Evolutionary conservation across 2,329 filamentous ascomycete genomes (phyloP), one percentile per base, ranked within the genome.

Genomic region (Ilyonectria destructans): DNA sequence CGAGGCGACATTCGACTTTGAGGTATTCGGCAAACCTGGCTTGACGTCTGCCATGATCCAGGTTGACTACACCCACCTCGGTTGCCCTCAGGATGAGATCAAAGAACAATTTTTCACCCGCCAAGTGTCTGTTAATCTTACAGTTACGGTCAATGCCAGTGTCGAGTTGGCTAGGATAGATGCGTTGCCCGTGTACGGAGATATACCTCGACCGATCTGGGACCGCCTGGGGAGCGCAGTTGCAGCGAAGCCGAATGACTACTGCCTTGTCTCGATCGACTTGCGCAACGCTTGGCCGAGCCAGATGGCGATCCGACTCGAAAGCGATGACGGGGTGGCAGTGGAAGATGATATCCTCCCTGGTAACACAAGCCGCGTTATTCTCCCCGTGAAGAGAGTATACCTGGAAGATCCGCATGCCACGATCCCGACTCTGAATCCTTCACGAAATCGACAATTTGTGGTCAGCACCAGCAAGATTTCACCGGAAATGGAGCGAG

Each of bases 241-340:
- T 3, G 74, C 77, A 0, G 74, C 73, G 68, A 86, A 80, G 75
- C 84, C 75, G 72, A 89, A 89, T 59, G 89, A 94, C 46, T 91
- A 94, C 76, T 97, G 94, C 76, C 85, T 97, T 43, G 82, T 97
- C 3, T 84, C 96, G 2, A 85, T 98, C 58, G 96, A 98, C 80
- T 84, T 98, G 31, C 91, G 94, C 63, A 98, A 98, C 77, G 91
- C 93, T 1, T 98, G 95, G 95, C 95, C 94, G 2, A 93, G 90
- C 75, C 91, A 92, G 56, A 89, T 98, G 76, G 85, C 88, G 7
- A 87, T 96, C 3, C 87, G 86, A 31, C 80, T 97, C 2, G 82
- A 88, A 58, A 84, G 84, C 13, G 84, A 87, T 52, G 85, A 87
- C 46, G 84, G 83, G 31, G 80, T 86, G 59, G 73, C 77, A 2